Percentiles rank a stretch among this genome's conserved stretches.
Evolutionary conservation across 805 yeast species (phyloP).

Genomic region (Cyberlindnera mrakii): DNA sequence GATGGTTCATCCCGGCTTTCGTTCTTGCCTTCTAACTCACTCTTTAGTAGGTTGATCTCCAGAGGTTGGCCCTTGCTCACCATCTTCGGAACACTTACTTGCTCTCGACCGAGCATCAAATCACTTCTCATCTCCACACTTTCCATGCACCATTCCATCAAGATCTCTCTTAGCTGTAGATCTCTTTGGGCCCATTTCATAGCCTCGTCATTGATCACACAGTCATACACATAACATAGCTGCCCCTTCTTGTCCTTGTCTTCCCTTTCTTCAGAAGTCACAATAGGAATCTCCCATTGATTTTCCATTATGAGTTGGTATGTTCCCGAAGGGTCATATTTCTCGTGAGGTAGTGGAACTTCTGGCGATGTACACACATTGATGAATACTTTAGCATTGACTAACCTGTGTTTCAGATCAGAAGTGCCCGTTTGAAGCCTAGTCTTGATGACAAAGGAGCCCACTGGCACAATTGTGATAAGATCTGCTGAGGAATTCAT

Average conservation of each 20-base stretch:
- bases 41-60: slow-evolving; percentile 35
- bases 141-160: slow-evolving; percentile 82
- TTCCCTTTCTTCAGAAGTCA: slow-evolving; percentile 49
- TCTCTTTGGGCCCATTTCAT: slow-evolving; percentile 57
- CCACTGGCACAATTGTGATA: slow-evolving; percentile 41
- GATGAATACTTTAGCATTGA: slow-evolving; percentile 60
- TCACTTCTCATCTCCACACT: slow-evolving; percentile 56
- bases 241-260: slow-evolving; percentile 68
- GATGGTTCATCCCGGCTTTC: slow-evolving; percentile 37
- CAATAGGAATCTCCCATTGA: slow-evolving; percentile 83
- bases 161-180: slow-evolving; percentile 52
- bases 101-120: slow-evolving; percentile 53
- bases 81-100: slow-evolving; percentile 63
- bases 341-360: slow-evolving; percentile 57
- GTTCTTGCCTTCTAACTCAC: slow-evolving; percentile 34
- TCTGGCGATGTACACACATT: slow-evolving; percentile 64
- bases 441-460: slow-evolving; percentile 73
- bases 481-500: slow-evolving; percentile 14
- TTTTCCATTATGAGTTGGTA: slow-evolving; percentile 60
- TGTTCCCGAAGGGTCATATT: slow-evolving; percentile 50
- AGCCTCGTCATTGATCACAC: slow-evolving; percentile 64
- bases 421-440: slow-evolving; percentile 25
- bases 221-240: slow-evolving; percentile 64
- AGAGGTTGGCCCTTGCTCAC: slow-evolving; percentile 57
- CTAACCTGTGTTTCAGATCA: slow-evolving; percentile 26